A percentile compares a stretch with the other conserved stretches of the same genome.
phyloP scores from a whole-genome alignment of 2,329 filamentous ascomycete genomes.

The Colletotrichum truncatum region DNA sequence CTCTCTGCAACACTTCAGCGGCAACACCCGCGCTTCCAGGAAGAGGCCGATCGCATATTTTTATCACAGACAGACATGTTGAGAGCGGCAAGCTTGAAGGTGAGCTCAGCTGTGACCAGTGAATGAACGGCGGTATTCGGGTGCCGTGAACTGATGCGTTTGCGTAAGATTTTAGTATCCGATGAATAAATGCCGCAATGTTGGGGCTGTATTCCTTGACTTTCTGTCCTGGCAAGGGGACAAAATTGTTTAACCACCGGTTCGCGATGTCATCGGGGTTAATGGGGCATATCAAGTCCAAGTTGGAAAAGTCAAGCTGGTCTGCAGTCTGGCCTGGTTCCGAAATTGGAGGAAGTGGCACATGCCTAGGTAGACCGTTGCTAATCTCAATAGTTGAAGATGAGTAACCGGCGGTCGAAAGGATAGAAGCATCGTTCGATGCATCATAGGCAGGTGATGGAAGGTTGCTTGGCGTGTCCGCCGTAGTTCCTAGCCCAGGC shows the following conservation, averaged over 20 bases:
- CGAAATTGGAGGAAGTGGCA: too few relatives aligned
- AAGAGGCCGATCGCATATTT: constrained; percentile 47
- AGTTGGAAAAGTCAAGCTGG: constrained; percentile 42
- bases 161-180: constrained; percentile 55
- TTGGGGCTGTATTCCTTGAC: constrained; percentile 50
- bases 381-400: too few relatives aligned
- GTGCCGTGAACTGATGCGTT: constrained; percentile 45
- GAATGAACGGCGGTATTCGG: constrained; percentile 53
- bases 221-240: constrained; percentile 52
- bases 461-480: background rate
- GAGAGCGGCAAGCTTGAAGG: constrained; percentile 43
- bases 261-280: constrained; percentile 56
- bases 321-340: background rate
- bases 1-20: constrained; percentile 45
- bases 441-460: too few relatives aligned
- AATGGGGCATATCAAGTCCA: constrained; percentile 54
- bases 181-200: constrained; percentile 49
- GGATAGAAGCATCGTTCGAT: too few relatives aligned
- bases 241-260: constrained; percentile 58
- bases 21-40: constrained; percentile 43
- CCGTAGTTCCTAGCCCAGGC: background rate
- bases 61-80: constrained; percentile 51
- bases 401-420: too few relatives aligned
- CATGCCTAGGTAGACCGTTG: too few relatives aligned
- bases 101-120: constrained; percentile 44